Conservation (phyloP, 2,329 filamentous ascomycete genomes). For the Xylariaceae sp. region DNA sequence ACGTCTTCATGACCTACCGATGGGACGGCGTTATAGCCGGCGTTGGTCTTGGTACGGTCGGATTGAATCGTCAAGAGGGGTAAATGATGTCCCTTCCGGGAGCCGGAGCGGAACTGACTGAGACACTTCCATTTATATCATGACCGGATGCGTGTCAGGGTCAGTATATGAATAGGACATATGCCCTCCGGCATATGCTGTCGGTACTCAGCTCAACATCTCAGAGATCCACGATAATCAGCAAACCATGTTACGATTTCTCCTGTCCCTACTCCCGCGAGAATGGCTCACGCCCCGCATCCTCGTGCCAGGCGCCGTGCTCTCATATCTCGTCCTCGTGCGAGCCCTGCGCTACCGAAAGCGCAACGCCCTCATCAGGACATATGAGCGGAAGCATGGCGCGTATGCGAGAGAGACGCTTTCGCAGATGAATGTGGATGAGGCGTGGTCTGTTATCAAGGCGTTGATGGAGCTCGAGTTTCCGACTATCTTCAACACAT, state of each 20-base stretch:
- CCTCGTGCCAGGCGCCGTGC: not conserved
- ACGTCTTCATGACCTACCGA: not conserved
- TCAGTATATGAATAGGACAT: too few species aligned
- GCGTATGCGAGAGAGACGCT: not conserved
- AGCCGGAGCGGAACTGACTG: too few species aligned
- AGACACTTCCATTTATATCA: too few species aligned
- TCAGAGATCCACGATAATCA: too few species aligned
- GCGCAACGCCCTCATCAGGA: not conserved
- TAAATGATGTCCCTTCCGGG: not conserved
- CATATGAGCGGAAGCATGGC: not conserved
- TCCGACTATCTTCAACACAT: slow-evolving; percentile 45
- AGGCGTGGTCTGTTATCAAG: slow-evolving; percentile 6
- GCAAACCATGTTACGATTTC: too few species aligned
- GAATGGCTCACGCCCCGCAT: not conserved
- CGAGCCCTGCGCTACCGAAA: not conserved
- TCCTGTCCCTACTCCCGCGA: too few species aligned
- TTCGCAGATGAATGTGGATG: slow-evolving; percentile 11
- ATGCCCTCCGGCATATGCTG: too few species aligned
- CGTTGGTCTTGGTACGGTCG: not conserved
- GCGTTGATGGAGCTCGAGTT: slow-evolving; percentile 44
- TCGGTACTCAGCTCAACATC: too few species aligned
- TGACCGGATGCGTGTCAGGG: too few species aligned
- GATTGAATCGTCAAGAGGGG: not conserved
- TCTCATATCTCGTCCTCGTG: not conserved
- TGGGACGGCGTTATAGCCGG: not conserved